Evolutionary conservation across 352 stramenopile species (phyloP).

Genomic region (Plasmopara halstedii): DNA sequence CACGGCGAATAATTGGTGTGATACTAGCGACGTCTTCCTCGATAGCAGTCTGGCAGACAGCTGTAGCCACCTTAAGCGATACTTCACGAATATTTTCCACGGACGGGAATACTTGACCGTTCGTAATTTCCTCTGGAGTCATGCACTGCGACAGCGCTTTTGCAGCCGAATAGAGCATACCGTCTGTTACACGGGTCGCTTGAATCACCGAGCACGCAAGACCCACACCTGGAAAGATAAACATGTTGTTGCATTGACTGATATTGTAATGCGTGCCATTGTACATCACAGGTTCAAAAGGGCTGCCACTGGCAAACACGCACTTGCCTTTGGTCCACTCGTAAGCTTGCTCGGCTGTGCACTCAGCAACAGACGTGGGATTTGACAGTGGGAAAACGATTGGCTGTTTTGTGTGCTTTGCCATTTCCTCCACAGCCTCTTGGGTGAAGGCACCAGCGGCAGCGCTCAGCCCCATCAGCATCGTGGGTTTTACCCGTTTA

Average conservation of each 20-base stretch:
- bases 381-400: constrained; percentile 98
- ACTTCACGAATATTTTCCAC: constrained; percentile 91
- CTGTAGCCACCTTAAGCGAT: constrained; percentile 89
- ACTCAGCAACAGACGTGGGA: constrained; percentile 94
- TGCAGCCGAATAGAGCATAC: constrained; percentile 93
- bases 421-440: constrained; percentile 83
- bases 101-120: constrained; percentile 91
- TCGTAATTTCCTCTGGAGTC: constrained; percentile 85
- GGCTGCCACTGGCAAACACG: constrained; percentile 94
- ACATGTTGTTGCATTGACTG: constrained; percentile 95
- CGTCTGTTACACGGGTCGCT: constrained; percentile 79
- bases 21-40: constrained; percentile 83
- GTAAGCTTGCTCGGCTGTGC: constrained; percentile 94
- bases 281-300: constrained; percentile 90
- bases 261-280: constrained; percentile 76
- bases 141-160: constrained; percentile 92
- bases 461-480: constrained; percentile 91
- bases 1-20: constrained; percentile 55
- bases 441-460: constrained; percentile 83
- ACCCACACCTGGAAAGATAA: constrained; percentile 96
- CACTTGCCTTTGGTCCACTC: constrained; percentile 93
- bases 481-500: constrained; percentile 87
- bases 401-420: constrained; percentile 76
- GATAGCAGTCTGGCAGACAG: constrained; percentile 86
- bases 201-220: constrained; percentile 86